Base-by-base conservation (phyloP, 202 grass and related monocot genomes). In the Miscanthus sacchariflorus region DNA sequence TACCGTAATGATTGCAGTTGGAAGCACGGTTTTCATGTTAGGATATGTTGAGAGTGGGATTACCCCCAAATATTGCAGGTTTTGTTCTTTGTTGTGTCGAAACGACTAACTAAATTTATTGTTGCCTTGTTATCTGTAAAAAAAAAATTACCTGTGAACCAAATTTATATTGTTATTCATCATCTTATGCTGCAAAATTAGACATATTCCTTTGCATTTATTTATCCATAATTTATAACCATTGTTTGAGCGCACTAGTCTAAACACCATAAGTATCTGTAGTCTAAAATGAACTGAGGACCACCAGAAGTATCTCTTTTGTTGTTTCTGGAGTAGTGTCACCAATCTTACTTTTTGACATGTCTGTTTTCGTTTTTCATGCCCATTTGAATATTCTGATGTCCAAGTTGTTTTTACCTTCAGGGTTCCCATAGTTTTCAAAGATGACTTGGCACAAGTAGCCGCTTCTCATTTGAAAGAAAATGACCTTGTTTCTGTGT, bases 381-480 rank as follows among this genome's bases (percentile, higher is more conserved):
- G 68, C 48, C 25, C 9, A 42, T 89, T 18, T 30, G 69, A 76
- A 28, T 36, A 77, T 45, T 77, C 50, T 86, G 25, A 74, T 43
- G 52, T 11, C 68, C 9, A 42, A 12, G 7, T 78, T 73, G 58
- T 46, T 80, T 80, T 85, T 72, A 48, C 18, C 30, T 88, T 84
- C 84, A 99, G 93, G 94, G 93, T 99, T 86, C 94, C 94, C 25
- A 76, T 96, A 64, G 93, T 95, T 25, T 99, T 99, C 94, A 88
- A 93, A 85, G 97, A 91, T 18, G 90, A 95, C 46, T 85, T 96
- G 91, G 94, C 97, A 78, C 93, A 97, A 90, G 52, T 92, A 80
- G 94, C 94, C 54, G 88, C 93, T 45, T 81, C 80, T 82, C 79
- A 95, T 75, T 83, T 97, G 81, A 87, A 99, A 88, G 92, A 96